phyloP scores from a whole-genome alignment of 208 protist genomes.

The Balamuthia mandrillaris region DNA sequence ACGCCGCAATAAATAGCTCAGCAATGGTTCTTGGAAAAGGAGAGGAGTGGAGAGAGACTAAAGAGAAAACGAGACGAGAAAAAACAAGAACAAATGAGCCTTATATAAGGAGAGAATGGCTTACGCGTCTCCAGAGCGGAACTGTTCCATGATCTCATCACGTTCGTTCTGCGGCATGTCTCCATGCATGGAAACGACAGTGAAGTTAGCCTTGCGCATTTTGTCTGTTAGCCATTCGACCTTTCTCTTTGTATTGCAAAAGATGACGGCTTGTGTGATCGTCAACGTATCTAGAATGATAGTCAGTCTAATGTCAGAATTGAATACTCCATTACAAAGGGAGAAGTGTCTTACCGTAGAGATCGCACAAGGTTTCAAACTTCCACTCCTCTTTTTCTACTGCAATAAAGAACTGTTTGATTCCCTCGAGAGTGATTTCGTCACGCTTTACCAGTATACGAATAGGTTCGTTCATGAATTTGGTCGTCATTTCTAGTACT shows the following conservation, averaged over 20 bases:
- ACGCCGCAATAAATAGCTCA: neutral
- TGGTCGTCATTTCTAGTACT: slow-evolving; percentile 94
- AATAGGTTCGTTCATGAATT: slow-evolving; percentile 97
- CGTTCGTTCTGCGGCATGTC: slow-evolving; percentile 95
- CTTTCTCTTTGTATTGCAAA: slow-evolving; percentile 95
- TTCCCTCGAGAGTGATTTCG: slow-evolving; percentile 96
- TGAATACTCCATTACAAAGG: too few relatives aligned
- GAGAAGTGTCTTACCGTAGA: slow-evolving; percentile 94
- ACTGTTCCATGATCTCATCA: slow-evolving; percentile 95
- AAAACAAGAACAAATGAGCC: neutral
- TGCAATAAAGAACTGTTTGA: slow-evolving; percentile 98
- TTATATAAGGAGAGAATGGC: slow-evolving; percentile 32
- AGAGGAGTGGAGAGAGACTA: too few relatives aligned
- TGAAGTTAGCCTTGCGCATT: slow-evolving; percentile 81
- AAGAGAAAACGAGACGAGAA: neutral
- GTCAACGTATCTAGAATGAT: too few relatives aligned
- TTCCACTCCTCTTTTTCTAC: slow-evolving; percentile 93
- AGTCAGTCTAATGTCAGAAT: too few relatives aligned
- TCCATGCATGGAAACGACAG: slow-evolving; percentile 90
- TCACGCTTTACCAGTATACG: slow-evolving; percentile 98
- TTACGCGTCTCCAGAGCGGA: slow-evolving; percentile 81
- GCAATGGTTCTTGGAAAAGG: neutral
- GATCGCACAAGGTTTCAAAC: slow-evolving; percentile 91
- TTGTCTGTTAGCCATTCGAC: slow-evolving; percentile 91
- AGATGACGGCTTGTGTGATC: slow-evolving; percentile 92